Evolutionary conservation across 2,329 filamentous ascomycete species (phyloP), one percentile per base, ranked within the genome.

Genomic region (Pseudopithomyces maydicus): DNA sequence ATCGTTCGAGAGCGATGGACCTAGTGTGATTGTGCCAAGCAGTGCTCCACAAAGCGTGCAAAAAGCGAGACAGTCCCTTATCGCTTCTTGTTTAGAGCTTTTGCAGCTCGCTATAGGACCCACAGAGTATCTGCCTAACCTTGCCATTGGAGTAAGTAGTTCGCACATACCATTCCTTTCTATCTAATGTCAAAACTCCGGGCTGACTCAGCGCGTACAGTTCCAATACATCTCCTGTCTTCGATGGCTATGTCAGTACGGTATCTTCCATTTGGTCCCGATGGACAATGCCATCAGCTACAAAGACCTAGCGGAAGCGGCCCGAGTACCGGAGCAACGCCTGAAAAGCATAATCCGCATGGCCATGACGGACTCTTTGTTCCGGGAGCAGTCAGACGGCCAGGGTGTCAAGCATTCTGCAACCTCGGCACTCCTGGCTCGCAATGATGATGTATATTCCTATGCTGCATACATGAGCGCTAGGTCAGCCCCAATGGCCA

Each of bases 201-300:
- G 19, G 42, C 48, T 51, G 48, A 39, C 48, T 42, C 19, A n/a
- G n/a, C n/a, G n/a, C n/a, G n/a, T 23, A 26, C 35, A 52, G 50
- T 45, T 52, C 50, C 50, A 52, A 42, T 52, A 52, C 52, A 44
- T 56, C 43, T 52, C 47, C 47, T 56, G 47, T n/a, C 54, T 56
- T 6, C 17, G 17, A 17, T 56, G 42, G 47, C 47, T 56, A 38
- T 52, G 36, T 48, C 42, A 52, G 36, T 56, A 51, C 48, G 29
- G 48, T n/a, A 56, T 56, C 23, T 52, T 52, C 35, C 38, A 50
- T 42, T 42, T 45, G 29, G 48, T 56, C 19, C 54, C 54, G 10
- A 32, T 38, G 15, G 29, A 56, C 23, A 23, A 32, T 19, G 12
- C 54, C 10, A 56, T 56, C 33, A 52, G 46, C 49, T 56, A 56